Conservation (phyloP, 306 rosid genomes). For the Pterocarpus macrocarpus region DNA sequence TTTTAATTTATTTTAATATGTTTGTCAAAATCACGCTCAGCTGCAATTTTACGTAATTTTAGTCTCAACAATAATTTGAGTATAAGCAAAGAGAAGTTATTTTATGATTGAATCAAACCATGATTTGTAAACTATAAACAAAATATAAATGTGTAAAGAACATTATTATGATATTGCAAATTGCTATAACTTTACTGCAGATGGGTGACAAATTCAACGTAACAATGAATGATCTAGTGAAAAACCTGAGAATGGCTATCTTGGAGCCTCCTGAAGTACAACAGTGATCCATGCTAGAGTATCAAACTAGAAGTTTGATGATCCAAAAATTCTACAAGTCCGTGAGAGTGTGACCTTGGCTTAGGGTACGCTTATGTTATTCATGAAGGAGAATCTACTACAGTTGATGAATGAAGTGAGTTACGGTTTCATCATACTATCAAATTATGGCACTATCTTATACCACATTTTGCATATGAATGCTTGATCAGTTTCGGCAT, state of each 20-base stretch:
- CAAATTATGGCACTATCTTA: not conserved
- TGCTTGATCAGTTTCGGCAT: not conserved
- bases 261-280: conserved; percentile 33
- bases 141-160: not conserved
- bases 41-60: no score
- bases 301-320: not conserved
- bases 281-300: conserved; percentile 30
- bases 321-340: conserved; percentile 10
- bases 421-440: not conserved
- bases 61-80: no score
- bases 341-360: not conserved
- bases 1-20: no score
- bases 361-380: conserved; percentile 2
- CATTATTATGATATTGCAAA: conserved; percentile 11
- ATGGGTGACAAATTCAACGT: conserved; percentile 44
- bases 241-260: conserved; percentile 38
- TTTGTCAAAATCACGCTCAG: no score
- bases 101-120: not conserved
- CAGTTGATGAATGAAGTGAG: conserved; percentile 1
- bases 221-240: conserved; percentile 44
- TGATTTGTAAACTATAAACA: not conserved
- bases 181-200: conserved; percentile 33
- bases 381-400: not conserved
- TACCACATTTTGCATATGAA: not conserved
- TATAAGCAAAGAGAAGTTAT: no score